phyloP scores from a whole-genome alignment of 169 alveolate species.

The Eimeria falciformis region DNA sequence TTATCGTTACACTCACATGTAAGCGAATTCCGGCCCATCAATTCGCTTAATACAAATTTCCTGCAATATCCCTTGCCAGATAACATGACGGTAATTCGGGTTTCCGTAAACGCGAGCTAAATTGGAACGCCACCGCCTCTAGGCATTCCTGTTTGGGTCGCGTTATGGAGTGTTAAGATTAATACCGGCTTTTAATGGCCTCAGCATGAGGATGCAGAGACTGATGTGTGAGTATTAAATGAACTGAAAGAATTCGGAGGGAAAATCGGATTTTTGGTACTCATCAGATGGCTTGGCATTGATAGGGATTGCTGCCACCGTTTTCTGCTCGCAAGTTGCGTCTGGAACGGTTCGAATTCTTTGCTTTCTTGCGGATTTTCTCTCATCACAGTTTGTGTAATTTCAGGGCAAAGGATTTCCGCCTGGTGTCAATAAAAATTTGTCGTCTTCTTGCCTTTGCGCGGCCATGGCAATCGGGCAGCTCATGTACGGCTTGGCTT shows the following conservation, averaged over 20 bases:
- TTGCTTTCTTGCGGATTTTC: background rate
- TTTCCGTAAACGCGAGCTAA: too few relatives aligned
- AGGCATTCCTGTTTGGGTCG: slow-evolving; percentile 8
- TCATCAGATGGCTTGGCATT: background rate
- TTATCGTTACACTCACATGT: background rate
- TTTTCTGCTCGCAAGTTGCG: background rate
- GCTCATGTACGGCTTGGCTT: background rate
- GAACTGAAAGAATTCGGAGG: too few relatives aligned
- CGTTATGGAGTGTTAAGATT: background rate
- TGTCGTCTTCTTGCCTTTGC: background rate
- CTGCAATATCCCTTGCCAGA: background rate
- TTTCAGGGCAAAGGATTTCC: slow-evolving; percentile 6
- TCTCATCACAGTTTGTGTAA: background rate
- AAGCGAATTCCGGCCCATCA: background rate
- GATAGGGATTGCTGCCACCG: background rate
- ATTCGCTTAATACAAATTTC: background rate
- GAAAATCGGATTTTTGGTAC: background rate
- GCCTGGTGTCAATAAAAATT: background rate
- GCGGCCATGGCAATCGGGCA: background rate
- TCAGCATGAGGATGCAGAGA: background rate
- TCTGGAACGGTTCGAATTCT: background rate
- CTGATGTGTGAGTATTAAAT: background rate
- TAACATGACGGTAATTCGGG: background rate
- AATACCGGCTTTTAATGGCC: background rate
- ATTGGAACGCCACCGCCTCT: background rate